Base-by-base conservation (phyloP, 2,329 filamentous ascomycete genomes). In the Phaeophleospora eucalypticola region DNA sequence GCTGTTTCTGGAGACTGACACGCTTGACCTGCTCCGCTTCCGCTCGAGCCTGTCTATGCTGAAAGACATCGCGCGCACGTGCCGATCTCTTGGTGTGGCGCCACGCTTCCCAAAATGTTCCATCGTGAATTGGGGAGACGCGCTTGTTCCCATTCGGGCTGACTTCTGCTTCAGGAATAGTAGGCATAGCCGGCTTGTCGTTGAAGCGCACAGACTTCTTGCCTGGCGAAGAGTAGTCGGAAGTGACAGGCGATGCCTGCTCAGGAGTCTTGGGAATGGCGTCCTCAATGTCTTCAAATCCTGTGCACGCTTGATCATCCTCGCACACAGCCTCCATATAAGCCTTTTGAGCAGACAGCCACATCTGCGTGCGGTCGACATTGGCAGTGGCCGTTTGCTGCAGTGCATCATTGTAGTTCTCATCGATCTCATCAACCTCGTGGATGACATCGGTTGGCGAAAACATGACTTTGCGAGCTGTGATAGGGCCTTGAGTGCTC, bases 11-110 rank as follows among this genome's bases (percentile, higher is more conserved):
- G 47, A 89, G 79, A 36, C 84, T 88, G 46, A 90, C 77, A 33
- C 93, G 85, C 61, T 86, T 82, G 20, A 89, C 81, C 65, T 96
- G 91, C 39, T 96, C 76, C 18, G 89, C 88, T 65, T 97, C 91
- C 49, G 91, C 94, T 40, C 93, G 85, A 18, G 87, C 80, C 46
- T 88, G 82, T 35, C 88, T 85, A 66, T 95, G 87, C 45, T 95
- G 79, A 64, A 95, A 95, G 8, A 84, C 82, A 66, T 97, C 93
- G 15, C 76, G 73, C 43, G 76, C 74, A 46, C 80, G 81, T 19
- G 58, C 52, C 12, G 81, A 81, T 24, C 80, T 80, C 48, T 86
- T 78, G 37, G 83, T 72, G 56, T 64, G 58, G 21, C 61, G 61
- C 62, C 63, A 96, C 8, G 89, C 89, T 51, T 87, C 84, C 71